Evolutionary conservation across 495 filamentous ascomycete genomes (phyloP).

Genomic region (Aspergillus carlsbadensis): DNA sequence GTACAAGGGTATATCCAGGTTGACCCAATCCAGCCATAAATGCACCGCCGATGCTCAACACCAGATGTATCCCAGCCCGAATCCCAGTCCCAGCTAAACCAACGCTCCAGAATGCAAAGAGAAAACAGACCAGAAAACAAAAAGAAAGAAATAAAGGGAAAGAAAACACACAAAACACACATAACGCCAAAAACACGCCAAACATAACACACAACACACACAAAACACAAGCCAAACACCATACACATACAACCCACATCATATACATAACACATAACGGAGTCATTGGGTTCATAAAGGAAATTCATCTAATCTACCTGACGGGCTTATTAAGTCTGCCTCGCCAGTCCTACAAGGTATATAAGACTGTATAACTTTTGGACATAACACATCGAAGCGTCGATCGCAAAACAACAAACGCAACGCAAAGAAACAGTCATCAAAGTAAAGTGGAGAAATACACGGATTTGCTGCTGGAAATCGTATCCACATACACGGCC

Average conservation of each 20-base stretch:
- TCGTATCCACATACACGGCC: conserved; percentile 12
- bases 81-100: conserved; percentile 2
- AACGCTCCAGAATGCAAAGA: not conserved
- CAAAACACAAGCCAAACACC: conserved; percentile 25
- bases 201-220: conserved; percentile 24
- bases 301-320: conserved; percentile 50
- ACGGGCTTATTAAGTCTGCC: conserved; percentile 25
- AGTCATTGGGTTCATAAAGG: conserved; percentile 38
- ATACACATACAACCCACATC: conserved; percentile 35
- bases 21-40: not conserved
- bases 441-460: conserved; percentile 9
- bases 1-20: not conserved
- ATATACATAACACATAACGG: conserved; percentile 35
- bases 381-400: conserved; percentile 22
- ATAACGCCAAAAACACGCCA: not conserved
- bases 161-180: conserved; percentile 14
- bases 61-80: conserved; percentile 6
- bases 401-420: conserved; percentile 18
- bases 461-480: conserved; percentile 6
- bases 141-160: conserved; percentile 5
- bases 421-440: conserved; percentile 30
- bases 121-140: conserved; percentile 8
- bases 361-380: conserved; percentile 42
- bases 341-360: conserved; percentile 33
- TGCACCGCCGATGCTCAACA: conserved; percentile 1